Base-by-base conservation (phyloP, 2,329 filamentous ascomycete genomes). In the Parafenestella ontariensis region DNA sequence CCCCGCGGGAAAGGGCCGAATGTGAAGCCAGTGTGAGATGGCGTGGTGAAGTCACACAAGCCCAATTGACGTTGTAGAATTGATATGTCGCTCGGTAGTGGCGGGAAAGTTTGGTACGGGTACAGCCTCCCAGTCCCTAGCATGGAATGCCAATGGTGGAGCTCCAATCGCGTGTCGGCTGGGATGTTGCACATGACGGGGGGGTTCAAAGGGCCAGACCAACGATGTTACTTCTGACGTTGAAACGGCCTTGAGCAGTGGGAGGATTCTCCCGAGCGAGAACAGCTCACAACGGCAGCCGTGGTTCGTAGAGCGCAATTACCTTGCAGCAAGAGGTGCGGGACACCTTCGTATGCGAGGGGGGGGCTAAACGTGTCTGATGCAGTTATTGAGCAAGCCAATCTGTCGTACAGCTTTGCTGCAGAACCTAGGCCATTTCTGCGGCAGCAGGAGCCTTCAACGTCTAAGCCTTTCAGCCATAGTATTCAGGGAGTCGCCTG, bases 271-370 rank as follows among this genome's bases (percentile, higher is more conserved):
- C 71, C 65, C 66, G 56, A 36, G 40, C 59, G 66, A 64, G 61
- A 66, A 62, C 65, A 54, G 56, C 40, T 63, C 52, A 46, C 59
- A 58, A 59, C 52, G 55, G 49, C 61, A 61, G 64, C 49, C 63
- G 62, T 69, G 60, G 62, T 60, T 61, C 59, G 58, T 57, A 52
- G 59, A 47, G 56, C 58, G 59, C 53, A 55, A 59, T 52, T 55
- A 52, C 56, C 42, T 57, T 46, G 49, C 59, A 61, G 63, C 56
- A 65, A 59, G 54, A 56, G 54, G 56, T 64, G 66, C 64, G 64
- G 62, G 66, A 60, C 64, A 57, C 55, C 59, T 64, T 64, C 65
- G 55, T 65, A 65, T 68, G 66, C 68, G 64, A 69, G 61, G 64
- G 55, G 63, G 60, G 56, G 24, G 70, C 54, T 40, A 64, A 41